Base-by-base conservation (phyloP, 2,329 filamentous ascomycete genomes). In the Bipolaris gigantea region DNA sequence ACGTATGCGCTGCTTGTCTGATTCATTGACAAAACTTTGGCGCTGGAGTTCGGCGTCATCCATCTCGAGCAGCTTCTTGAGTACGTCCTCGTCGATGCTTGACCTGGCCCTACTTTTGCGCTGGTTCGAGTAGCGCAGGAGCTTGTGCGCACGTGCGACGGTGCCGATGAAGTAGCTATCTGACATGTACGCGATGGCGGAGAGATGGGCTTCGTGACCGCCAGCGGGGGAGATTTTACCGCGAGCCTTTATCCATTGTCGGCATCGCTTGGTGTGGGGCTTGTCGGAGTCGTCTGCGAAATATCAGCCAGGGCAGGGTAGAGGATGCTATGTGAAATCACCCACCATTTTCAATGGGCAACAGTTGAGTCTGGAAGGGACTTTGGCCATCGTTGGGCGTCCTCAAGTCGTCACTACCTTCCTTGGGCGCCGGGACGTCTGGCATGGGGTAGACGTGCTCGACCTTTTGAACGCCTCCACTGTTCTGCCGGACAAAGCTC, bases 131-230 rank as follows among this genome's bases (percentile, higher is more conserved):
- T 89, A 90, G 13, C 89, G 82, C 83, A 89, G 92, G 33, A 97
- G 81, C 52, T 85, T 83, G 74, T 97, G 92, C 50, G 92, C 87
- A 18, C 90, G 85, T 25, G 87, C 81, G 7, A 97, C 85, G 2
- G 92, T 97, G 35, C 90, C 92, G 73, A 97, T 92, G 76, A 99
- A 97, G 77, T 90, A 94, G 70, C 84, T 89, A 76, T 97, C 93
- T 23, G 87, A 90, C 79, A 97, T 89, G 78, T 97, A 99, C 21
- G 93, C 93, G 57, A 99, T 81, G 8, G 94, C 94, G 34, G 85
- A 88, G 33, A 97, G 80, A 71, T 97, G 92, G 10, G 92, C 90
- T 66, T 89, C 84, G 60, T 88, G 85, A 1, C 91, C 90, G 18
- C 90, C 90, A 3, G 80, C 80, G 1, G 83, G 81, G 38, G 87